Conservation (phyloP, 257 asterid genomes). For the Forsythia suspensa region DNA sequence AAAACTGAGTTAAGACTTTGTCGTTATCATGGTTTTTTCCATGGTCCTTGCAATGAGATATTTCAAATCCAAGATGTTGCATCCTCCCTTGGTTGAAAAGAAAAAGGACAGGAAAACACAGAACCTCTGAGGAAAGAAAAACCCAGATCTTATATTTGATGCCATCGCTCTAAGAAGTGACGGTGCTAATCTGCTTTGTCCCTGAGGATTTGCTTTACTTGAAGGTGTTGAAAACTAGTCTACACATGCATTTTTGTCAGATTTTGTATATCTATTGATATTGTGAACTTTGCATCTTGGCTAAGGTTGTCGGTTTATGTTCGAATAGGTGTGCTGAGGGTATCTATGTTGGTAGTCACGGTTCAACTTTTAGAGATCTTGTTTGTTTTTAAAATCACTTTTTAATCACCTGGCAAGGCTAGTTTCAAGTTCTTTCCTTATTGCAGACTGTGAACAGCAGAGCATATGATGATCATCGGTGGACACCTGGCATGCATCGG, state of each 20-base stretch:
- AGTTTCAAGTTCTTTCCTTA: background rate
- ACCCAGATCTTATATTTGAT: background rate
- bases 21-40: background rate
- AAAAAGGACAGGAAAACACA: background rate
- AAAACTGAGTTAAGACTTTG: background rate
- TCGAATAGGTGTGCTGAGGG: background rate
- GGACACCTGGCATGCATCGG: constrained; percentile 38
- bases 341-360: background rate
- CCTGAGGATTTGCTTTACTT: background rate
- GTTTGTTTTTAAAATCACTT: background rate
- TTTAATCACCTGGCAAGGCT: background rate
- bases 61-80: background rate
- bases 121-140: background rate
- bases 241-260: background rate
- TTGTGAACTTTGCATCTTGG: background rate
- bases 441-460: constrained; percentile 36
- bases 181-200: background rate
- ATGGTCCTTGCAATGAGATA: background rate
- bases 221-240: background rate
- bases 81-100: background rate
- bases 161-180: background rate
- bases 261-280: background rate
- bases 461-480: constrained; percentile 21
- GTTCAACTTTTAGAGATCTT: background rate
- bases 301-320: background rate